phyloP scores from a whole-genome alignment of 129 eudicot genomes.

The Tanacetum coccineum region DNA sequence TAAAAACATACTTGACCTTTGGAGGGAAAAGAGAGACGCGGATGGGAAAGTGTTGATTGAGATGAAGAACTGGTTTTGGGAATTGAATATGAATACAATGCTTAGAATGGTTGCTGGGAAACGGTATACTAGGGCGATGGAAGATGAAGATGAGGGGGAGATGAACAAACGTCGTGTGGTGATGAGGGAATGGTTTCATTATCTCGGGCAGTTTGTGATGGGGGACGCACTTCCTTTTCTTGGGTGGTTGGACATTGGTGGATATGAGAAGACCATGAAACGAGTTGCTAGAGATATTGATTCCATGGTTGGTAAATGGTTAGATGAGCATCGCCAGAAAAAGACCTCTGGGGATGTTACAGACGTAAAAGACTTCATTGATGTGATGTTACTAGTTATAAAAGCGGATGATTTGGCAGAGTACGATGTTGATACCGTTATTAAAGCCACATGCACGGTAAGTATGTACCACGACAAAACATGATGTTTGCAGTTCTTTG shows the following conservation, averaged over 20 bases:
- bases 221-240: neutral
- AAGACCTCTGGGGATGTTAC: neutral
- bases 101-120: conserved; percentile 7
- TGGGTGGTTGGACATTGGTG: conserved; percentile 8
- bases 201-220: neutral
- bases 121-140: neutral
- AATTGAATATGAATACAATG: neutral
- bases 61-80: conserved; percentile 11
- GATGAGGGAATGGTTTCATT: neutral
- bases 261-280: conserved; percentile 5
- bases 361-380: conserved; percentile 1
- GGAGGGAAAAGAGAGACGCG: neutral
- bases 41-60: neutral
- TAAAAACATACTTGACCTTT: neutral
- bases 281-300: neutral
- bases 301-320: neutral
- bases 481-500: too few species aligned
- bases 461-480: neutral
- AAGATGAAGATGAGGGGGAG: neutral
- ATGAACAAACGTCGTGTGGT: neutral
- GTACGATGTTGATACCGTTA: conserved; percentile 3
- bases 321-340: neutral
- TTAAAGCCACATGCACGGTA: conserved; percentile 9
- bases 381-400: conserved; percentile 2
- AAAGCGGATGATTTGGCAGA: neutral